Evolutionary conservation across 306 rosid genomes (phyloP).

Genomic region (Amphicarpaea edgeworthii): DNA sequence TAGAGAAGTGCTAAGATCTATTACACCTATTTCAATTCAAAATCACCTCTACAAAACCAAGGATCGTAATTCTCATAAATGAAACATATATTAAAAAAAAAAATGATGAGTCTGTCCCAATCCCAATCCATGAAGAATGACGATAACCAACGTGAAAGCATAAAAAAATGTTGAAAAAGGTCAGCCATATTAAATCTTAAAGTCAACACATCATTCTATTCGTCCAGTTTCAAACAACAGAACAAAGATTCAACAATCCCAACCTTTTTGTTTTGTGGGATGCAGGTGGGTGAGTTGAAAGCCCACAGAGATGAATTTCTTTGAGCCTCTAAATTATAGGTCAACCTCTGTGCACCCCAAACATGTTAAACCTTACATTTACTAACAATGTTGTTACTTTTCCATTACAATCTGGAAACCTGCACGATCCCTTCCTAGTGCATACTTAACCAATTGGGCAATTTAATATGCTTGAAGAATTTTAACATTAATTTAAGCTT

Average conservation of each 20-base stretch:
- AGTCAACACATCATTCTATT: conserved; percentile 14
- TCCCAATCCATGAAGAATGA: conserved; percentile 19
- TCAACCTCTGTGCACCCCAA: neutral
- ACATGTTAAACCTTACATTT: conserved; percentile 16
- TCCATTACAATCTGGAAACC: conserved; percentile 4
- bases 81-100: neutral
- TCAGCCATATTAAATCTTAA: neutral
- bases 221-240: neutral
- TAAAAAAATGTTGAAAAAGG: conserved; percentile 16
- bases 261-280: conserved; percentile 13
- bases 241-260: neutral
- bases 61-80: neutral
- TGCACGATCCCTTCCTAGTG: conserved; percentile 13
- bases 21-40: neutral
- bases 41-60: conserved; percentile 24
- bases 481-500: conserved; percentile 13
- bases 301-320: neutral
- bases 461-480: neutral
- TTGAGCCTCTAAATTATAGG: conserved; percentile 1
- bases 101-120: conserved; percentile 23
- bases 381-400: conserved; percentile 1
- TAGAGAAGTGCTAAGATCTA: neutral
- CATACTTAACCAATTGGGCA: neutral
- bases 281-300: neutral
- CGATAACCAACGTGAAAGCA: conserved; percentile 13